Conservation (phyloP, 306 rosid genomes). For the Morella rubra region DNA sequence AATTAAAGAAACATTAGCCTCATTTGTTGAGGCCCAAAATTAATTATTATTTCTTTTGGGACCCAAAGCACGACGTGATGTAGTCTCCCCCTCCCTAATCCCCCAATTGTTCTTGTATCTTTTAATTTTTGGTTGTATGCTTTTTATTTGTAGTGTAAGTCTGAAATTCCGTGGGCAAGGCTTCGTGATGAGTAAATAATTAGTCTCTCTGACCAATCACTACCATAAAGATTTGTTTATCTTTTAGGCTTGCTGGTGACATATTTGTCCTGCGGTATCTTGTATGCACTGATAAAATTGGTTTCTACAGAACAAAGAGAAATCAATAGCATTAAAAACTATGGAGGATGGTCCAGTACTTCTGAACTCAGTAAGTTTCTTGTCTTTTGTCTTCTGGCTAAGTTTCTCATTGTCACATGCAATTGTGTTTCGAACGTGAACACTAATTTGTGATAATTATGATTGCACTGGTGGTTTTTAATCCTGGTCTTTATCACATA, state of each 20-base stretch:
- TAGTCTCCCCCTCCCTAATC: too few relatives aligned
- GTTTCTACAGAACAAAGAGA: constrained; percentile 78
- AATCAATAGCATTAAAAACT: constrained; percentile 80
- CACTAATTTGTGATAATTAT: constrained; percentile 24
- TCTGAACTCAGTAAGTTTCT: constrained; percentile 40
- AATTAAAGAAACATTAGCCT: background rate
- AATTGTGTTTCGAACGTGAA: constrained; percentile 25
- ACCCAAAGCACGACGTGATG: background rate
- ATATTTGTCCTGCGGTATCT: constrained; percentile 9
- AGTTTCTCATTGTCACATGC: constrained; percentile 10
- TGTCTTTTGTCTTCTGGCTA: constrained; percentile 14
- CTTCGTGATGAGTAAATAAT: background rate
- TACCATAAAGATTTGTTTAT: background rate
- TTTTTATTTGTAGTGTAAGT: background rate
- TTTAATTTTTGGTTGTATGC: background rate
- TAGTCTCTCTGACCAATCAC: background rate
- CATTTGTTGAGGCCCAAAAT: too few relatives aligned
- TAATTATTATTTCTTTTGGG: background rate
- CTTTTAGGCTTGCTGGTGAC: constrained; percentile 15
- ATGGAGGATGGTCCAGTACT: constrained; percentile 96
- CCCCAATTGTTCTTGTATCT: background rate
- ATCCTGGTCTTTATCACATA: constrained; percentile 25
- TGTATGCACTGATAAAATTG: constrained; percentile 8
- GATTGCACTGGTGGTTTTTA: constrained; percentile 21
- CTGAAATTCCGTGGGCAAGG: background rate